Base-by-base conservation (phyloP, 225 moss, liverwort and hornwort genomes). In the Polytrichum commune region DNA sequence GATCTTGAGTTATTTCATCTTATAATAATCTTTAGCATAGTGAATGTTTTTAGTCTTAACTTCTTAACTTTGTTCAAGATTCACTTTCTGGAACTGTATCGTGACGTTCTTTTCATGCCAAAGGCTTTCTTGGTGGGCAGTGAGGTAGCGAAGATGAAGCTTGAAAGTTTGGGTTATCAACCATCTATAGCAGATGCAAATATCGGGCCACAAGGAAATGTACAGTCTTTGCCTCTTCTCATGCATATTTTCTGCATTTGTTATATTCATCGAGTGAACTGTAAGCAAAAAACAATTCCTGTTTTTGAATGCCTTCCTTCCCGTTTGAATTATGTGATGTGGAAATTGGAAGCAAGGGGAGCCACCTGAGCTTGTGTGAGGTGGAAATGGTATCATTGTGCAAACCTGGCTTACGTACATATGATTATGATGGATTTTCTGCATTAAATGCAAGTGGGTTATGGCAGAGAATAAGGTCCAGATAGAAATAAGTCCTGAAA, bases 141-240 rank as follows among this genome's bases (percentile, higher is more conserved):
- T 30, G 81, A 85, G 63, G 75, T 84, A 70, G 71, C 76, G 67
- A 81, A 70, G 64, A 26, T 73, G 30, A 73, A 85, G 71, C 81
- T 85, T 61, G 78, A 81, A 69, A 85, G 85, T 67, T 78, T 85
- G 70, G 85, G 85, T 60, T 81, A 85, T 64, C 77, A 67, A 25
- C 75, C 75, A 69, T 58, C 58, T 67, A 63, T 64, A 29, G 18
- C 63, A 5, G 46, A 54, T 19, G 30, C 74, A 22, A 53, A 69
- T 18, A 1, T 69, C 55, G 56, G 69, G 73, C 80, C 80, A 66
- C 75, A 72, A 25, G 80, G 78, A 73, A 77, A 81, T 67, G 84
- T 84, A 67, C 27, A 71, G 60, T 53, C 23, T 64, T 19, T 24
- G 62, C 46, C 46, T 46, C 46, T 46, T 46, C 16, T 46, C 46